Evolutionary conservation across 257 asterid species (phyloP).

Genomic region (Marsdenia floribunda): DNA sequence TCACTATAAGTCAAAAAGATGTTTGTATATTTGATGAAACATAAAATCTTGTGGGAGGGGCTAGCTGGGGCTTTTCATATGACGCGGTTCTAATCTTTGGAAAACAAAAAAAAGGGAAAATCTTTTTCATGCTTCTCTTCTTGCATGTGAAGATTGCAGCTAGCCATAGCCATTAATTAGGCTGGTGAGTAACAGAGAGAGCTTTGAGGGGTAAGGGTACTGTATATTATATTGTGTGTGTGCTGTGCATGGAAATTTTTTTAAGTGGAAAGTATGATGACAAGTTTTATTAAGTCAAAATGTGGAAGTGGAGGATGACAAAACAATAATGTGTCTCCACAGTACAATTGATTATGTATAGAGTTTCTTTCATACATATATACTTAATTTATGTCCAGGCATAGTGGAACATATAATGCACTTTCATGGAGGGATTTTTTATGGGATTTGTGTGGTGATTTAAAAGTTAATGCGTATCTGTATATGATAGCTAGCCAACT

Average conservation of each 20-base stretch:
- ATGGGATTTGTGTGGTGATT: not conserved
- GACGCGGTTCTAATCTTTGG: slow-evolving; percentile 10
- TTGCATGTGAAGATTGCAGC: slow-evolving; percentile 11
- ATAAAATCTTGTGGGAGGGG: slow-evolving; percentile 6
- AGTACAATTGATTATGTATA: not conserved
- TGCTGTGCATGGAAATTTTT: not conserved
- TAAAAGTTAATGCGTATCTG: not conserved
- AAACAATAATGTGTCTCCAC: slow-evolving; percentile 18
- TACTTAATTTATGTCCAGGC: not conserved
- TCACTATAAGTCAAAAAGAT: slow-evolving; percentile 29
- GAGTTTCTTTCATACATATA: not conserved
- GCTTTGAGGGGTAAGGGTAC: too few relatives aligned
- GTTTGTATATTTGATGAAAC: not conserved
- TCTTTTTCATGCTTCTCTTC: not conserved
- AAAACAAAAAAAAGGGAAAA: not conserved
- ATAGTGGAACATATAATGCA: slow-evolving; percentile 11
- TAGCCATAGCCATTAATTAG: not conserved
- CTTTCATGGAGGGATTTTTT: not conserved
- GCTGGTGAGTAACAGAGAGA: not conserved
- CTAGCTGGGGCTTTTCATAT: not conserved
- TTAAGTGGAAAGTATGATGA: slow-evolving; percentile 26
- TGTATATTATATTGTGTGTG: not conserved
- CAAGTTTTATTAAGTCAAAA: slow-evolving; percentile 29
- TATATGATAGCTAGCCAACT: not conserved
- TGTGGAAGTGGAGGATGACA: slow-evolving; percentile 36